Evolutionary conservation across 805 yeast genomes (phyloP), one percentile per base, ranked within the genome.

Genomic region (Diddensiella transvaalensis): DNA sequence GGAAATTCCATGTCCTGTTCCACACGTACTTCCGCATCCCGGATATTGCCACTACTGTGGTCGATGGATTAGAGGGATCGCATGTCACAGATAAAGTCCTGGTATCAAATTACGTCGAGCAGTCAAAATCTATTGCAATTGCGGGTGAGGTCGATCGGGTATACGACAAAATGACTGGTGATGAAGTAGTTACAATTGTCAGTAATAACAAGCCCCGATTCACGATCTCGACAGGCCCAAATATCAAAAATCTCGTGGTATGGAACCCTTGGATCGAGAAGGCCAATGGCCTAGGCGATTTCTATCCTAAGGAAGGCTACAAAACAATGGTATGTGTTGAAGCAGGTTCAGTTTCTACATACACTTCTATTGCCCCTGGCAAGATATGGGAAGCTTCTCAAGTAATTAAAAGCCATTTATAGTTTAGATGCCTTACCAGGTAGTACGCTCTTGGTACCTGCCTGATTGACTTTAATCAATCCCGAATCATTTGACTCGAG

Each of bases 201-300:
- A 82, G 79, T 50, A 74, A 76, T 48, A 93, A 91, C 40, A 76
- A 79, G 54, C 90, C 87, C 4, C 65, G 80, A 42, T 84, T 83
- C 63, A 81, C 85, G 37, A 66, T 91, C 30, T 72, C 50, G 29
- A 44, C 77, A 46, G 76, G 95, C 61, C 69, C 69, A 13, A 83
- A 83, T 58, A 71, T 87, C 37, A 76, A 73, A 29, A 85, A 80
- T 55, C 70, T 77, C 30, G 98, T 93, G 42, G 97, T 93, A 47
- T 93, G 99, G 99, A 93, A 93, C 67, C 99, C 99, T 32, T 93
- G 98, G 99, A 73, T 78, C 56, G 76, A 84, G 48, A 87, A 85
- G 65, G 79, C 93, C n/a, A 73, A 70, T 21, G 82, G 84, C 1
- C 87, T 93, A 91, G 82, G 73, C 37, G 99, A 93, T 69, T 93